Evolutionary conservation across 2,329 filamentous ascomycete species (phyloP).

Genomic region (Neofusicoccum kwambonambiense): DNA sequence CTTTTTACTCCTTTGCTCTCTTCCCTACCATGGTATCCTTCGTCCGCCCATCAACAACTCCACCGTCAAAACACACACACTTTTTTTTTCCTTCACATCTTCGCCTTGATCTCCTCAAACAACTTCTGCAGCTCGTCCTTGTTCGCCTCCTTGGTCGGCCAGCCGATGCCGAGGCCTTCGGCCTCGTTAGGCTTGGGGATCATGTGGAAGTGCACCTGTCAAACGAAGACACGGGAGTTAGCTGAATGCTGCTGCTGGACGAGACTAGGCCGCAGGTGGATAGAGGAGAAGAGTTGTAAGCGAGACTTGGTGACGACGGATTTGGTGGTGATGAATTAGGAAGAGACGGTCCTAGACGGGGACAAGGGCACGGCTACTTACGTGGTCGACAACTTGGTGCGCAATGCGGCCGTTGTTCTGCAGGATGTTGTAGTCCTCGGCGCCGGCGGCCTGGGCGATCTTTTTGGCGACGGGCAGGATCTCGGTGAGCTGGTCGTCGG

Average conservation of each 20-base stretch:
- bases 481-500: slow-evolving; percentile 81
- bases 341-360: background rate
- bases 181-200: slow-evolving; percentile 88
- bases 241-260: too few relatives aligned
- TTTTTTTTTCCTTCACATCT: slow-evolving; percentile 38
- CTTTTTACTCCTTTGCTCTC: too few relatives aligned
- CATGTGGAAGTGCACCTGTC: slow-evolving; percentile 88
- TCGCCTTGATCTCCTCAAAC: slow-evolving; percentile 80
- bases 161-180: slow-evolving; percentile 76
- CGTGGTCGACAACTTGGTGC: slow-evolving; percentile 91
- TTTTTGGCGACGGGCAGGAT: slow-evolving; percentile 86
- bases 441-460: slow-evolving; percentile 73
- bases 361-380: slow-evolving; percentile 44
- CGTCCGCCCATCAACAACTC: too few relatives aligned
- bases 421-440: slow-evolving; percentile 83
- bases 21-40: too few relatives aligned
- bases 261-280: background rate
- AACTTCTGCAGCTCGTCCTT: slow-evolving; percentile 82
- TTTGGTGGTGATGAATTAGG: background rate
- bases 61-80: too few relatives aligned
- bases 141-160: slow-evolving; percentile 73
- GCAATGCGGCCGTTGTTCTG: slow-evolving; percentile 94
- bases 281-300: background rate
- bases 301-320: background rate
- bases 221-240: background rate